These are phyloP conservation scores for Phytophthora hibernalis DNA, from an alignment of 352 stramenopile genomes.

Conservation along the genomic window DNA sequence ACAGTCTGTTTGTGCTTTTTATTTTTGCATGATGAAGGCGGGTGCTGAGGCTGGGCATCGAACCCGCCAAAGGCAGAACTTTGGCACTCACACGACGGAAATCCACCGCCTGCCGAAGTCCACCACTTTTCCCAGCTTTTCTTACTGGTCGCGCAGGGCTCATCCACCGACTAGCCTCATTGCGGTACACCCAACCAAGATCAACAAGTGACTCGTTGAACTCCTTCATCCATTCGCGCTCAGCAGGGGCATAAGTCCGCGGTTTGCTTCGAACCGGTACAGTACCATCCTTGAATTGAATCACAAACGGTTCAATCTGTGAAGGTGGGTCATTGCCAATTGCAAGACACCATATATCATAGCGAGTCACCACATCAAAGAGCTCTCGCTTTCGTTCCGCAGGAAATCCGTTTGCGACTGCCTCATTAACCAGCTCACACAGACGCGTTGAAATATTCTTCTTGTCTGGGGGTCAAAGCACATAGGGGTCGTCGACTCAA, in stretches of 20 bases:
- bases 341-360: not conserved
- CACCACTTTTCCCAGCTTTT: conserved; percentile 8
- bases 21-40: conserved; percentile 3
- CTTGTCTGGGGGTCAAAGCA: too few relatives aligned
- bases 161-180: conserved; percentile 9
- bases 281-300: conserved; percentile 5
- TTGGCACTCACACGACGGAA: conserved; percentile 1
- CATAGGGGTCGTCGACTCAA: too few relatives aligned
- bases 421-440: too few relatives aligned
- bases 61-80: conserved; percentile 4
- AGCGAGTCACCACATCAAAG: not conserved
- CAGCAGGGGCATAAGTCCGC: not conserved
- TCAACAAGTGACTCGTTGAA: conserved; percentile 6
- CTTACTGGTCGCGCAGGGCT: conserved; percentile 9
- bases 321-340: conserved; percentile 14
- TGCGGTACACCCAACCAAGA: conserved; percentile 11
- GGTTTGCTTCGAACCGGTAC: not conserved
- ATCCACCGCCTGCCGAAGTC: conserved; percentile 14
- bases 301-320: conserved; percentile 8
- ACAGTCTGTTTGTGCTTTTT: conserved; percentile 17
- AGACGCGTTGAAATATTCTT: too few relatives aligned
- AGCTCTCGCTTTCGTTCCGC: not conserved
- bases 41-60: conserved; percentile 13
- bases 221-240: not conserved
- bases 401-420: conserved; percentile 8